Base-by-base conservation (phyloP, 1,139 yeast species). In the Arxiozyma bovina region DNA sequence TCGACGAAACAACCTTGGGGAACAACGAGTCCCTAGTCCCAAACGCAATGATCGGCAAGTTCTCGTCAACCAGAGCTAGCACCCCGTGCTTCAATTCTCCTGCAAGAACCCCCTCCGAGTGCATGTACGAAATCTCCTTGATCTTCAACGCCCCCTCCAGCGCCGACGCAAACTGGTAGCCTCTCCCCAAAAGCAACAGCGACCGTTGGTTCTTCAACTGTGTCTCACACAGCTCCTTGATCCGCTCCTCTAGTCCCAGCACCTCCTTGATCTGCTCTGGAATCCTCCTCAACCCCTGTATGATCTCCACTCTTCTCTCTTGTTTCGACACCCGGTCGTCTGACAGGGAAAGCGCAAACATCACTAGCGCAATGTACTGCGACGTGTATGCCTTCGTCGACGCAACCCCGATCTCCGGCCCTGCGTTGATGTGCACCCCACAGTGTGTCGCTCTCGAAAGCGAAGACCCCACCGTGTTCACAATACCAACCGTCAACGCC, bases 371-470 rank as follows among this genome's bases (percentile, higher is more conserved):
- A 73, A 94, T 90, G 72, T 85, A 94, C 74, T 94, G 99, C 27
- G 99, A 94, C 20, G 99, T 93, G 75, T 94, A 94, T 30, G 99
- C 99, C 76, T 94, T 94, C 52, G 99, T 94, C n/a, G 98, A 90
- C 15, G 99, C 99, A 64, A 94, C 99, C 72, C 99, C 99, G 62
- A 94, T 93, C 76, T 94, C 99, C 45, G 99, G 99, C 60, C 99
- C 99, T 48, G 99, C 99, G 71, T 94, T 94, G 70, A 94, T 91
- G 72, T 94, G 99, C 54, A 94, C 97, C 81, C 99, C 99, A 77
- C 99, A 94, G 74, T 91, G 96, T 45, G 99, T 94, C 68, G 83
- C 86, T 72, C 97, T 83, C 22, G 98, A 91, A 74, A 94, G 89
- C 52, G 94, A 83, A 7, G 99, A 94, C 66, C 99, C 99, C 49